phyloP scores from a whole-genome alignment of 208 protist species.

The Acanthamoeba triangularis region DNA sequence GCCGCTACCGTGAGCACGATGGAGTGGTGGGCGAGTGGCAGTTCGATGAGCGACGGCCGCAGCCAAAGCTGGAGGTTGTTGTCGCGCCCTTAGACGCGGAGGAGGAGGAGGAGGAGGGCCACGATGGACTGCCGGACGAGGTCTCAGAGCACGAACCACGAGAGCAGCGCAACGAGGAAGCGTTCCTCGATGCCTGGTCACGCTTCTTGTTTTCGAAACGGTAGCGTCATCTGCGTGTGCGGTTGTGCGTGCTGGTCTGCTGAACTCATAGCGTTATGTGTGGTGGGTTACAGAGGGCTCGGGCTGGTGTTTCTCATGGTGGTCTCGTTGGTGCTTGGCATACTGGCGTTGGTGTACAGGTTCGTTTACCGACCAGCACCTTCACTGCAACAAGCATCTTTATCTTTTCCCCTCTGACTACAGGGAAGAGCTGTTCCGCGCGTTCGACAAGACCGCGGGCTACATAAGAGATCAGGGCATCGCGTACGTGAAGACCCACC shows the following conservation, averaged over 20 bases:
- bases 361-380: background rate
- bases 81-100: background rate
- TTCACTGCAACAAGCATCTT: background rate
- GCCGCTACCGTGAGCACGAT: background rate
- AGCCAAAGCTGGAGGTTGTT: background rate
- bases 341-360: conserved; percentile 32
- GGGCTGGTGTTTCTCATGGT: background rate
- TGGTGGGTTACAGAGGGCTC: background rate
- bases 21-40: conserved; percentile 51
- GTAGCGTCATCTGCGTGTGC: background rate
- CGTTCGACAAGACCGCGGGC: background rate
- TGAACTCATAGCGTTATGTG: background rate
- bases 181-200: conserved; percentile 37
- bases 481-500: background rate
- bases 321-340: background rate
- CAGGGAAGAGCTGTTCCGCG: conserved; percentile 6
- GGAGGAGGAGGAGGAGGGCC: background rate
- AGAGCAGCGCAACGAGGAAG: background rate
- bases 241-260: background rate
- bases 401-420: background rate
- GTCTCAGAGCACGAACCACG: background rate
- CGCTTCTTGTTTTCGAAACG: conserved; percentile 27
- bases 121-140: background rate
- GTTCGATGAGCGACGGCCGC: background rate
- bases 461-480: background rate